phyloP scores from a whole-genome alignment of 1,139 yeast genomes.

The Pneumocystis canis region DNA sequence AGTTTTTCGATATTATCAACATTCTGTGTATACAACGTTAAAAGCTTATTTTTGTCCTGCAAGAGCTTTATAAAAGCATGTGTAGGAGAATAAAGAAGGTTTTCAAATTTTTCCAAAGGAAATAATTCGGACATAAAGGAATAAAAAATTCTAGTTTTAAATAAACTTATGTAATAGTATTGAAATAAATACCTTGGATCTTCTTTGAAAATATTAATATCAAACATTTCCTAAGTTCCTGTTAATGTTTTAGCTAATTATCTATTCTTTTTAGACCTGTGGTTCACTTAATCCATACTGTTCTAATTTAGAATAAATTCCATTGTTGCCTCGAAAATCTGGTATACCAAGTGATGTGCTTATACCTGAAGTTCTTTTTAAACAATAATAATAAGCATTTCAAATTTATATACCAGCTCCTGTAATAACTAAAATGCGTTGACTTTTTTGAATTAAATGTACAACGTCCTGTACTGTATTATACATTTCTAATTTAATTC shows the following conservation, averaged over 20 bases:
- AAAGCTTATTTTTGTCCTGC: slow-evolving; percentile 61
- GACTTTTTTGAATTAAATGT: slow-evolving; percentile 38
- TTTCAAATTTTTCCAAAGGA: slow-evolving; percentile 41
- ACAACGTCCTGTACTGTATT: slow-evolving; percentile 48
- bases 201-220: slow-evolving; percentile 51
- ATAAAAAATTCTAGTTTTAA: slow-evolving; percentile 42
- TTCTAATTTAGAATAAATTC: slow-evolving; percentile 60
- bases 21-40: slow-evolving; percentile 86
- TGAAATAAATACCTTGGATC: slow-evolving; percentile 40
- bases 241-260: background rate
- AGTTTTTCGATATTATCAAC: slow-evolving; percentile 80
- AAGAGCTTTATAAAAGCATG: slow-evolving; percentile 68
- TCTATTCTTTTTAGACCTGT: slow-evolving; percentile 27
- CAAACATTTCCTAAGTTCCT: slow-evolving; percentile 51
- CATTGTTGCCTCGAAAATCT: slow-evolving; percentile 82
- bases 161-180: background rate
- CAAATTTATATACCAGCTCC: slow-evolving; percentile 55
- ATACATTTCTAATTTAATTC: slow-evolving; percentile 40
- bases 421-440: slow-evolving; percentile 61
- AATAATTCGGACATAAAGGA: slow-evolving; percentile 76
- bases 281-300: slow-evolving; percentile 73
- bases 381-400: background rate
- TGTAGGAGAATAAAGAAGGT: slow-evolving; percentile 39
- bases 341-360: slow-evolving; percentile 89
- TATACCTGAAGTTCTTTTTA: slow-evolving; percentile 26